A percentile compares a stretch with the other conserved stretches of the same genome.
Conservation (phyloP, 2,329 filamentous ascomycete species). For the Paecilomyces sp. region DNA sequence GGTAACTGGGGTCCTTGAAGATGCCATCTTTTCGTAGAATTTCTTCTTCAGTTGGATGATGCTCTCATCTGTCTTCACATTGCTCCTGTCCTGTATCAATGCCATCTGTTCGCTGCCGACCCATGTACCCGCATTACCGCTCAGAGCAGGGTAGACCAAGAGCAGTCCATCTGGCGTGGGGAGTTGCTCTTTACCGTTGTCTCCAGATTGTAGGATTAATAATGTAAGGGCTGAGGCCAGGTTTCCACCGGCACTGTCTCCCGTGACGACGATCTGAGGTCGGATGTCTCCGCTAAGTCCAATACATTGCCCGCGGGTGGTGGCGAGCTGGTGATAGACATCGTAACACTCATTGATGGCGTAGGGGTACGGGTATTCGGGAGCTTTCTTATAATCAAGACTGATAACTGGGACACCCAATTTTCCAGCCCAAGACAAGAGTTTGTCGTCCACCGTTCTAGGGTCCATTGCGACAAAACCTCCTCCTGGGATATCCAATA, state of each 20-base stretch:
- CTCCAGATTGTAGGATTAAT: constrained; percentile 77
- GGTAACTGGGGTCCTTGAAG: constrained; percentile 66
- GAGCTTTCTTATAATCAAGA: constrained; percentile 82
- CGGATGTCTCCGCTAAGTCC: constrained; percentile 60
- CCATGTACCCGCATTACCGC: constrained; percentile 98
- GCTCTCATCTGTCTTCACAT: constrained; percentile 67
- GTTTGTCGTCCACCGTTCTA: constrained; percentile 83
- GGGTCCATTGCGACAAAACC: constrained; percentile 97
- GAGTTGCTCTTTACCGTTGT: constrained; percentile 52
- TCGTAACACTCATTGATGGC: constrained; percentile 84
- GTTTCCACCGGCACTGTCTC: constrained; percentile 78
- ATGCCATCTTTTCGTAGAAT: constrained; percentile 76
- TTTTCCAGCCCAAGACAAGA: constrained; percentile 85
- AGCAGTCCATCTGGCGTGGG: constrained; percentile 74
- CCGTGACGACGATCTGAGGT: constrained; percentile 65
- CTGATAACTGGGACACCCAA: constrained; percentile 84
- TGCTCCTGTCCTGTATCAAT: constrained; percentile 75
- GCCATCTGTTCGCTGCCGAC: constrained; percentile 99
- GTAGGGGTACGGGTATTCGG: constrained; percentile 78
- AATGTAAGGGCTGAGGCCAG: constrained; percentile 72
- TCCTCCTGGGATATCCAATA: constrained; percentile 87
- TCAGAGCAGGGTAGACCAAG: constrained; percentile 80
- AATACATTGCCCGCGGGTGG: constrained; percentile 65
- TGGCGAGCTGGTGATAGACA: constrained; percentile 68
- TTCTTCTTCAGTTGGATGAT: constrained; percentile 79